Evolutionary conservation across 2,329 filamentous ascomycete genomes (phyloP).

Genomic region (Neoscytalidium dimidiatum): DNA sequence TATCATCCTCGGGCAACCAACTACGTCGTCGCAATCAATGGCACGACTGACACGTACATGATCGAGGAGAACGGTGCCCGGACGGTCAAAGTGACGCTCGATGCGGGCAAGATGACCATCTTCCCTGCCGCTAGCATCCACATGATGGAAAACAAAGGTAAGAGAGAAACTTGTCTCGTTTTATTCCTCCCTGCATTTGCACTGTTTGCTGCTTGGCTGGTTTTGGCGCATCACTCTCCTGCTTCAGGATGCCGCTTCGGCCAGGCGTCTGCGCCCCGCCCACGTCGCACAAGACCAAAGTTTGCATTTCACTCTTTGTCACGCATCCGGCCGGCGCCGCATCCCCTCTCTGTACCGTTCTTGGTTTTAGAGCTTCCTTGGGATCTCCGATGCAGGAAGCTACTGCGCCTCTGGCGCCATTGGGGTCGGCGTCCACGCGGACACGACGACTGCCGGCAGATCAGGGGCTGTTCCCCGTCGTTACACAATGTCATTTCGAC

Average conservation of each 20-base stretch:
- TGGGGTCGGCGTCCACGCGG: neutral
- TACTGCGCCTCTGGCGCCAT: neutral
- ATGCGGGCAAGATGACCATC: constrained; percentile 51
- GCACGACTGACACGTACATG: constrained; percentile 56
- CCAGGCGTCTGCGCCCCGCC: neutral
- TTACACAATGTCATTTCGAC: neutral
- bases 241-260: neutral
- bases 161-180: constrained; percentile 22
- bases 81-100: constrained; percentile 44
- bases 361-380: neutral
- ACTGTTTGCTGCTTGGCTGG: neutral
- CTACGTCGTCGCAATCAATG: constrained; percentile 49
- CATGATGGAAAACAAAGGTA: constrained; percentile 54
- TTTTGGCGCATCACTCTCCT: neutral
- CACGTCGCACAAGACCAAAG: neutral
- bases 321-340: neutral
- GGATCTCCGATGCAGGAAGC: neutral
- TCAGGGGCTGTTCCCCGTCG: neutral
- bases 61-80: constrained; percentile 53
- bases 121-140: constrained; percentile 53
- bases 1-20: constrained; percentile 54
- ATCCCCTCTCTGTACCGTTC: neutral
- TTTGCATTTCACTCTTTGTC: neutral
- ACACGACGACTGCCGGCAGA: neutral
- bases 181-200: constrained; percentile 2